phyloP scores from a whole-genome alignment of 2,329 filamentous ascomycete genomes.

The Penicillium concentricum region DNA sequence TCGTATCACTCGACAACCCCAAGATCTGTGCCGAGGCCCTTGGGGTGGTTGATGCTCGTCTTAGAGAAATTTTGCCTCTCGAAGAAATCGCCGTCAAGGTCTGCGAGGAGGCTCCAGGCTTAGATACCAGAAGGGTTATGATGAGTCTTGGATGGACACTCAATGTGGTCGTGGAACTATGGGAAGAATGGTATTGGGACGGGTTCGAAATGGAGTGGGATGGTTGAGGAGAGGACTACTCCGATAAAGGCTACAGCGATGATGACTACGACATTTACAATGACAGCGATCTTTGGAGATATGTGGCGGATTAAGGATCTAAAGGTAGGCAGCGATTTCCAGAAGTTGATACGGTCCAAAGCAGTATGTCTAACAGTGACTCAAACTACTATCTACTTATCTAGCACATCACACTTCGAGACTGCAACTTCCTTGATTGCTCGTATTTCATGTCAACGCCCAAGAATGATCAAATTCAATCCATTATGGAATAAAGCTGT shows the following conservation, averaged over 20 bases:
- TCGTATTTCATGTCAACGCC: background rate
- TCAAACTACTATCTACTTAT: background rate
- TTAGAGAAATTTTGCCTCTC: constrained; percentile 24
- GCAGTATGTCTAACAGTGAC: background rate
- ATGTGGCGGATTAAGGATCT: background rate
- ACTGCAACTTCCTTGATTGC: background rate
- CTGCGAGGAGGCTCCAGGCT: constrained; percentile 14
- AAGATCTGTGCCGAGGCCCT: constrained; percentile 11
- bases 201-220: background rate
- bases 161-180: constrained; percentile 9
- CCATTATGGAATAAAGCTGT: too few relatives aligned
- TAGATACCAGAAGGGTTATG: constrained; percentile 19
- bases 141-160: constrained; percentile 24
- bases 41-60: constrained; percentile 15
- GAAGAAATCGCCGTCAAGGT: constrained; percentile 22
- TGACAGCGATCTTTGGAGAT: constrained; percentile 8
- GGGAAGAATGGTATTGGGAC: too few relatives aligned
- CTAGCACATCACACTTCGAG: too few relatives aligned
- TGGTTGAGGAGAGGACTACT: background rate
- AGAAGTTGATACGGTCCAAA: background rate
- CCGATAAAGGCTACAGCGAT: background rate
- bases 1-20: background rate
- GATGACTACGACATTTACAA: constrained; percentile 9
- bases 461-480: background rate
- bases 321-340: background rate